A percentile compares a stretch with the other conserved stretches of the same genome.
Conservation (phyloP, 495 filamentous ascomycete species). For the Aspergillus haitiensis region DNA sequence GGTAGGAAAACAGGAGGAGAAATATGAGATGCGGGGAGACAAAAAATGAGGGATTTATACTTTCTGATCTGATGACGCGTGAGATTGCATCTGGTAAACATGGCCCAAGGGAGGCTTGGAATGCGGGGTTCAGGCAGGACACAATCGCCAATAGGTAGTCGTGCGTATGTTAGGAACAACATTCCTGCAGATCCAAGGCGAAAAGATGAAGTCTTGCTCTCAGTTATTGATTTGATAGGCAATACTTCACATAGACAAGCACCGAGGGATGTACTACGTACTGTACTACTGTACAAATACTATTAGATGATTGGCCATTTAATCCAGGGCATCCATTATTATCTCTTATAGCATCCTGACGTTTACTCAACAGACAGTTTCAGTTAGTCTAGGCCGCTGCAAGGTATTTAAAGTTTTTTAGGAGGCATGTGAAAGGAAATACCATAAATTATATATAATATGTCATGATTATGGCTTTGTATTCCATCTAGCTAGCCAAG, state of each 20-base stretch:
- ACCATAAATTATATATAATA: no score
- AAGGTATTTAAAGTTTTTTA: no score
- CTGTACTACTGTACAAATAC: not conserved
- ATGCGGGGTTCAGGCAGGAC: conserved; percentile 3
- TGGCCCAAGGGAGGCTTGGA: not conserved
- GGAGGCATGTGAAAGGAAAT: no score
- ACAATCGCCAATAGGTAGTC: not conserved
- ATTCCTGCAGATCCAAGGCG: not conserved
- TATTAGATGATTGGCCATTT: not conserved
- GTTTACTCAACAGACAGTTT: no score
- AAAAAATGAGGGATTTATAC: not conserved
- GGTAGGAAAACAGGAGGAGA: not conserved
- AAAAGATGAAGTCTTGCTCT: no score
- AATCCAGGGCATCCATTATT: no score
- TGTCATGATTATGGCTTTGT: no score
- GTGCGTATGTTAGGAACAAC: not conserved
- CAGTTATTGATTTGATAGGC: no score
- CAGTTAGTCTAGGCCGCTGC: no score
- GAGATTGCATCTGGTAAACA: not conserved
- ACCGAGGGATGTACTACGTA: not conserved
- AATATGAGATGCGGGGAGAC: not conserved
- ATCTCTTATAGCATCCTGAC: no score
- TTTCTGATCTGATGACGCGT: not conserved
- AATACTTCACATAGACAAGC: no score
- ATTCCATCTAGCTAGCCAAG: no score